These are phyloP conservation scores for Boechera retrofracta DNA, from an alignment of 345 rosid species.

Conservation along the genomic window DNA sequence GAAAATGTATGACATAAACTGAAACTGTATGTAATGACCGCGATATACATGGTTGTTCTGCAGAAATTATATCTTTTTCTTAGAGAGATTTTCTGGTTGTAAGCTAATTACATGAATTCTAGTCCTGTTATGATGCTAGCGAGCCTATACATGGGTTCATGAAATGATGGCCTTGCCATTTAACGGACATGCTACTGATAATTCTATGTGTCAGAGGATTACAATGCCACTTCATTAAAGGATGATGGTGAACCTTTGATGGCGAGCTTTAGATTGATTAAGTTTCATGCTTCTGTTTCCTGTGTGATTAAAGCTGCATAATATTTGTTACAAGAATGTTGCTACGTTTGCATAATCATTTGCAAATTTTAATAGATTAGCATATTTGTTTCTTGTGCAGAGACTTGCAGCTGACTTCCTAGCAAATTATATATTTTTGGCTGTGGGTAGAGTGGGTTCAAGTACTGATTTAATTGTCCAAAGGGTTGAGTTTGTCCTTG, in stretches of 20 bases:
- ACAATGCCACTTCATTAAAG: neutral
- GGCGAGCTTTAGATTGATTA: conserved; percentile 23
- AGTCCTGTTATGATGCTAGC: neutral
- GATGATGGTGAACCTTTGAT: conserved; percentile 7
- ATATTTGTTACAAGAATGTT: conserved; percentile 3
- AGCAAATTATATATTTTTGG: conserved; percentile 77
- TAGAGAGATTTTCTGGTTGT: neutral
- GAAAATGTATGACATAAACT: neutral
- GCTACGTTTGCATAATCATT: conserved; percentile 12
- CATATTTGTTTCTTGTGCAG: conserved; percentile 57
- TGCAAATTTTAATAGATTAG: conserved; percentile 13
- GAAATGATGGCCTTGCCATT: neutral
- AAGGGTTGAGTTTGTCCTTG: conserved; percentile 94
- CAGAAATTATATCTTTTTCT: neutral
- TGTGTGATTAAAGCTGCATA: conserved; percentile 19
- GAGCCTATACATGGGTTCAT: neutral
- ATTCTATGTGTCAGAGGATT: conserved; percentile 25
- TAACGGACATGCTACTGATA: neutral
- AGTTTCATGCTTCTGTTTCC: conserved; percentile 20
- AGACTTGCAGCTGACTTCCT: conserved; percentile 96
- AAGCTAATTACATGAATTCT: conserved; percentile 13
- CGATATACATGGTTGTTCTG: neutral
- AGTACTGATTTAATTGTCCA: conserved; percentile 98
- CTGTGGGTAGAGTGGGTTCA: conserved; percentile 99
- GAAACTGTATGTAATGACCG: neutral